Evolutionary conservation across 768 basidiomycete species (phyloP), one percentile per base, ranked within the genome.

Genomic region (Serendipita sp.): DNA sequence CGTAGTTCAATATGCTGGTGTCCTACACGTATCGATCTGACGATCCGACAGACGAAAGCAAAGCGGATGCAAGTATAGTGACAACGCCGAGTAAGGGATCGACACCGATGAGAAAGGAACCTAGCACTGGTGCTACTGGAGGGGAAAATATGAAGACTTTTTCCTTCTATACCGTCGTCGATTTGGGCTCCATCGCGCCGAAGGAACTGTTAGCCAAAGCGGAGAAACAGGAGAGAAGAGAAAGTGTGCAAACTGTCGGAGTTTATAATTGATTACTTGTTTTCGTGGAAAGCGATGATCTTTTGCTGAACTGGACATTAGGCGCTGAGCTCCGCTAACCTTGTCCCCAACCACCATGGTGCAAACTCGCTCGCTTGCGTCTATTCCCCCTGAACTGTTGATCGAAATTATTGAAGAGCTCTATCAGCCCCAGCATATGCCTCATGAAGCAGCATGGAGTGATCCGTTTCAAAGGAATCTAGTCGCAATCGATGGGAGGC

Each of bases 11-110:
- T 70, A 86, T 98, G 83, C 81, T 93, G 67, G 87, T 99, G 1
- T 84, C 91, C 2, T 97, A 91, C 74, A 95, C 92, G 0, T 99
- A 98, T 72, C 83, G 88, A 38, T 87, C 91, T 0, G 95, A 98
- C 70, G 94, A 96, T 66, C 80, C 85, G 28, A 78, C 83, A 2
- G 23, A 23, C 23, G 81, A 83, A 66, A 82, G 81, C 63, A 80
- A 80, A 30, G 76, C 60, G 69, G 62, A 54, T 54, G 41, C 32
- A 41, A 18, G 23, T 28, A 45, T 48, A 28, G 15, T 15, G 38
- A 18, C 13, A 18, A 68, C 65, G 18, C 67, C 64, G 48, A 68
- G 64, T 11, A 54, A 30, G 16, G 32, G 32, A 30, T 32, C 69
- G 69, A 52, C 65, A 67, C 8, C n/a, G 41, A 18, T 41, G 46